Evolutionary conservation across 2,329 filamentous ascomycete species (phyloP).

Genomic region (Macrophomina phaseolina): DNA sequence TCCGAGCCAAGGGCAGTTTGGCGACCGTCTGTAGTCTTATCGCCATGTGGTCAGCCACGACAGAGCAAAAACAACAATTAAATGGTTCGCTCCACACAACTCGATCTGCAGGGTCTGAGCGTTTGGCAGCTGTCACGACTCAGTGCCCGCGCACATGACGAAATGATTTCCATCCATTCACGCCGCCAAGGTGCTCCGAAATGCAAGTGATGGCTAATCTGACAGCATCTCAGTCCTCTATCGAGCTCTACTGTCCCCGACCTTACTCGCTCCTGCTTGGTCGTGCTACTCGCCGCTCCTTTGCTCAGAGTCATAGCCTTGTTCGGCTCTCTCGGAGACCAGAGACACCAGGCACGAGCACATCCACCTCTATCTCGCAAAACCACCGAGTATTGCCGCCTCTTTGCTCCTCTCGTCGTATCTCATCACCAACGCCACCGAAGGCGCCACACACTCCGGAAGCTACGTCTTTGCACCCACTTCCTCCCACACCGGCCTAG

Average conservation of each 20-base stretch:
- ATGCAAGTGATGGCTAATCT: background rate
- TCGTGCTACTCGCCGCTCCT: background rate
- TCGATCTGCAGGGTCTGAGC: constrained; percentile 19
- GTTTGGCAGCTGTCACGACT: background rate
- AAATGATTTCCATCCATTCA: constrained; percentile 1
- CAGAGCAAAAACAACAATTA: background rate
- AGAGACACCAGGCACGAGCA: constrained; percentile 38
- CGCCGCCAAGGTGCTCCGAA: constrained; percentile 1
- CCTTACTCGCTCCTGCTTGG: background rate
- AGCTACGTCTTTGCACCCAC: constrained; percentile 53
- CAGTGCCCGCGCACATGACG: background rate
- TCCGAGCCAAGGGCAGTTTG: background rate
- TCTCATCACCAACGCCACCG: constrained; percentile 57
- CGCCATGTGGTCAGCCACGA: background rate
- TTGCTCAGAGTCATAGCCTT: background rate
- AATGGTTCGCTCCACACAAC: background rate
- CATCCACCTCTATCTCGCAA: background rate
- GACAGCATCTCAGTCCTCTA: background rate
- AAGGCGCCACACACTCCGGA: constrained; percentile 55
- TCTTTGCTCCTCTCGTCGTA: constrained; percentile 54
- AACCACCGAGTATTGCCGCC: constrained; percentile 38
- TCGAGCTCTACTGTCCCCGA: background rate
- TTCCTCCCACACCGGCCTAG: constrained; percentile 44
- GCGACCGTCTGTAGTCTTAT: background rate
- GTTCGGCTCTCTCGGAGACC: background rate